Evolutionary conservation across 169 alveolate species (phyloP).

Genomic region (Plasmodium sp.): DNA sequence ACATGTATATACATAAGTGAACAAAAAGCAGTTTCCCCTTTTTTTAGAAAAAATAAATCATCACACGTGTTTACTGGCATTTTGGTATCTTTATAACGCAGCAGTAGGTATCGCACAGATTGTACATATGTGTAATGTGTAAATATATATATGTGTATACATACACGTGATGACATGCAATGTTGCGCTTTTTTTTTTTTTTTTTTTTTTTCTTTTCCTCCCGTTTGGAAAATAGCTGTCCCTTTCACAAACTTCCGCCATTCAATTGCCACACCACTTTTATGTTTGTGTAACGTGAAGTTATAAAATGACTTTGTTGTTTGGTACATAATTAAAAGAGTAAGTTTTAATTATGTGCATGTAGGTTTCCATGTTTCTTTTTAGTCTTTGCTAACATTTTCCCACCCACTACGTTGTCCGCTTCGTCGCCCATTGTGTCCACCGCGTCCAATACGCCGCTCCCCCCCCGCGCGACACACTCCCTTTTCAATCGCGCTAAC

Average conservation of each 20-base stretch:
- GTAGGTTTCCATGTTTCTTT: background rate
- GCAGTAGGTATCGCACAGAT: background rate
- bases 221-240: background rate
- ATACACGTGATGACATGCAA: background rate
- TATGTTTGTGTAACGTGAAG: constrained; percentile 12
- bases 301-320: constrained; percentile 39
- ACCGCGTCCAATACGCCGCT: background rate
- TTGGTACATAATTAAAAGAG: constrained; percentile 38
- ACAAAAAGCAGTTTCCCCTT: background rate
- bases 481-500: background rate
- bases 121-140: background rate
- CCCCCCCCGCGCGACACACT: background rate
- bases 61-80: background rate
- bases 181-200: background rate
- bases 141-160: background rate
- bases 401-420: background rate
- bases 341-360: background rate
- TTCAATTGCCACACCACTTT: background rate
- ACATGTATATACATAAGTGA: constrained; percentile 6
- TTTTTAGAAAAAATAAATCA: background rate
- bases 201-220: background rate
- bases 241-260: constrained; percentile 6
- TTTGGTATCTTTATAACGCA: background rate
- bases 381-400: background rate
- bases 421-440: background rate